Evolutionary conservation across 192 early-diverging fungal species (phyloP).

Genomic region (Rhizophagus sp.): DNA sequence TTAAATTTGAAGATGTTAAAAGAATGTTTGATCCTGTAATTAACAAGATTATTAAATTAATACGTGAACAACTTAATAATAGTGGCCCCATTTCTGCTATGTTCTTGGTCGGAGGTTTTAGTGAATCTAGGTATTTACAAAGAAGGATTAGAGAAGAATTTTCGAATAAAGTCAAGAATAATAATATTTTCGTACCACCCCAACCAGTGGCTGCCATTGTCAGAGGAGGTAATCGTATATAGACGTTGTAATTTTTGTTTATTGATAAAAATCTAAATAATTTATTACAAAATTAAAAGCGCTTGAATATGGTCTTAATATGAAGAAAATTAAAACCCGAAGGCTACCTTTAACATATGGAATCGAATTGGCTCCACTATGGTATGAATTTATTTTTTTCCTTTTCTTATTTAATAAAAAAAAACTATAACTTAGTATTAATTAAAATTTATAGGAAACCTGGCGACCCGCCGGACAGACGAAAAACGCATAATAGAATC

Average conservation of each 20-base stretch:
- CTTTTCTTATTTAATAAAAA: background rate
- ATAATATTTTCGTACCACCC: conserved; percentile 48
- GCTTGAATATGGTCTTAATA: conserved; percentile 38
- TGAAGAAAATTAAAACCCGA: conserved; percentile 1
- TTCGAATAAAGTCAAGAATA: conserved; percentile 31
- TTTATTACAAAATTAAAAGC: conserved; percentile 25
- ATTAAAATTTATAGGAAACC: background rate
- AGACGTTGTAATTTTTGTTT: background rate
- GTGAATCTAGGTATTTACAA: conserved; percentile 46
- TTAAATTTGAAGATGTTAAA: conserved; percentile 18
- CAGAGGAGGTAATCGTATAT: conserved; percentile 32
- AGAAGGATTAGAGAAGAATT: conserved; percentile 50
- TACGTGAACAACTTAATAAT: conserved; percentile 44
- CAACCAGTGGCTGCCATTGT: conserved; percentile 51
- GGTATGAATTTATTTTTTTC: background rate
- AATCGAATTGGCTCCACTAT: conserved; percentile 17
- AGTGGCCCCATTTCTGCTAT: conserved; percentile 37
- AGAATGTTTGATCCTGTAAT: conserved; percentile 53
- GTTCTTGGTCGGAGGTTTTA: conserved; percentile 55
- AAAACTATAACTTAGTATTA: too few species aligned
- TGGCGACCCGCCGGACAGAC: conserved; percentile 6
- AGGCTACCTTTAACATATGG: conserved; percentile 9
- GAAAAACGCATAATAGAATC: background rate
- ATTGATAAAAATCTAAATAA: background rate
- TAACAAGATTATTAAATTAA: conserved; percentile 42